Conservation (phyloP, 441 rosid species). For the Metrosideros polymorpha region DNA sequence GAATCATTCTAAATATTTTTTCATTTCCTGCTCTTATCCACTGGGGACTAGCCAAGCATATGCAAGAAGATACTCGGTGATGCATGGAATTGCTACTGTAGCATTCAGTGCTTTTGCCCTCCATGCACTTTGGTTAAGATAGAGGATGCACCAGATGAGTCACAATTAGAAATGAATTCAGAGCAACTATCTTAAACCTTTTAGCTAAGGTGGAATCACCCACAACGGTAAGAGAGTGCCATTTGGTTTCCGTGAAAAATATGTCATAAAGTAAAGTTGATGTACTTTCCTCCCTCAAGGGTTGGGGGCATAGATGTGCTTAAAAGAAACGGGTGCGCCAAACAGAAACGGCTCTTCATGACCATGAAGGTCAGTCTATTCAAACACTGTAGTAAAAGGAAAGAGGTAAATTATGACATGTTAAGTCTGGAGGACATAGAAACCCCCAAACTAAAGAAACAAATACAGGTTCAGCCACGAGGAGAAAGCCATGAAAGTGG, state of each 20-base stretch:
- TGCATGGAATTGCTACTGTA: background rate
- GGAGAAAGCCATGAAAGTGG: background rate
- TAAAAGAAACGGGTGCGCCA: background rate
- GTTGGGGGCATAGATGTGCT: background rate
- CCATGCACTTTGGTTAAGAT: background rate
- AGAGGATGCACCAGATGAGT: background rate
- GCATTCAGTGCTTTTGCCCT: background rate
- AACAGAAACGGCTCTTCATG: background rate
- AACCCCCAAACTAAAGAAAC: background rate
- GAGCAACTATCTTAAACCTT: background rate
- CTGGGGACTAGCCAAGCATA: background rate
- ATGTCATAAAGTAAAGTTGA: background rate
- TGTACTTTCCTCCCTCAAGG: background rate
- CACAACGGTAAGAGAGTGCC: background rate
- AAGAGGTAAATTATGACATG: background rate
- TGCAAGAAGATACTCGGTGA: background rate
- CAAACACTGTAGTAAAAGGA: background rate
- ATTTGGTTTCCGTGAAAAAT: background rate
- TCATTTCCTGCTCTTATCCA: background rate
- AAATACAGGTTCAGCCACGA: background rate
- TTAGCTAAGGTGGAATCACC: background rate
- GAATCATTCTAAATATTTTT: background rate
- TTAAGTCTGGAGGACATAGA: background rate
- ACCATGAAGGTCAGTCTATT: background rate
- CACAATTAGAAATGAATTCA: background rate